These are phyloP conservation scores for Alternaria sp. DNA, from an alignment of 2,329 filamentous ascomycete species.

Conservation along the genomic window DNA sequence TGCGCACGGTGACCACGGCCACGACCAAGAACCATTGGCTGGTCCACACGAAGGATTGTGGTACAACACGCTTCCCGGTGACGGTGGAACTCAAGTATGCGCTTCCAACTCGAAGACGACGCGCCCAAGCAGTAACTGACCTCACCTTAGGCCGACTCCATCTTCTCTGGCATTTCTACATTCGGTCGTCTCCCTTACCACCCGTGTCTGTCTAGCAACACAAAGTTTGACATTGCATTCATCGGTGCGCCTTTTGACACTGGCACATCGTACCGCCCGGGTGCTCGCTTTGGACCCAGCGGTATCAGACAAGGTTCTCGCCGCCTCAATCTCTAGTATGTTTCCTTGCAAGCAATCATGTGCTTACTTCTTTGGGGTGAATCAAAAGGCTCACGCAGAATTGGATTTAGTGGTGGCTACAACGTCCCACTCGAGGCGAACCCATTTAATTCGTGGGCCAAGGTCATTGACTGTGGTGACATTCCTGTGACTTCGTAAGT, in stretches of 20 bases:
- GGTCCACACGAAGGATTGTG: constrained; percentile 79
- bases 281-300: constrained; percentile 83
- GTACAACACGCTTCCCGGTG: constrained; percentile 84
- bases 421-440: constrained; percentile 83
- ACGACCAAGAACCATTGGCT: constrained; percentile 66
- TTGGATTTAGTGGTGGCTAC: constrained; percentile 77
- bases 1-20: constrained; percentile 67
- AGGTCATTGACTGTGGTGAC: constrained; percentile 82
- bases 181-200: constrained; percentile 82
- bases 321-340: constrained; percentile 86
- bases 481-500: constrained; percentile 83
- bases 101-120: background rate
- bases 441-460: constrained; percentile 83
- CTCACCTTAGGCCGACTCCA: constrained; percentile 74
- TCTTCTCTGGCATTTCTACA: constrained; percentile 88
- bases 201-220: constrained; percentile 76
- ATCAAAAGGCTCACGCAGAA: constrained; percentile 59
- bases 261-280: constrained; percentile 83
- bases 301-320: constrained; percentile 88
- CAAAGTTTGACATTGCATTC: constrained; percentile 86
- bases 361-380: constrained; percentile 46
- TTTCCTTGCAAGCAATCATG: constrained; percentile 50
- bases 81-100: constrained; percentile 80
- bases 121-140: constrained; percentile 23
- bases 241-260: constrained; percentile 89